Evolutionary conservation across 768 basidiomycete genomes (phyloP).

Genomic region (Suillus subaureus): DNA sequence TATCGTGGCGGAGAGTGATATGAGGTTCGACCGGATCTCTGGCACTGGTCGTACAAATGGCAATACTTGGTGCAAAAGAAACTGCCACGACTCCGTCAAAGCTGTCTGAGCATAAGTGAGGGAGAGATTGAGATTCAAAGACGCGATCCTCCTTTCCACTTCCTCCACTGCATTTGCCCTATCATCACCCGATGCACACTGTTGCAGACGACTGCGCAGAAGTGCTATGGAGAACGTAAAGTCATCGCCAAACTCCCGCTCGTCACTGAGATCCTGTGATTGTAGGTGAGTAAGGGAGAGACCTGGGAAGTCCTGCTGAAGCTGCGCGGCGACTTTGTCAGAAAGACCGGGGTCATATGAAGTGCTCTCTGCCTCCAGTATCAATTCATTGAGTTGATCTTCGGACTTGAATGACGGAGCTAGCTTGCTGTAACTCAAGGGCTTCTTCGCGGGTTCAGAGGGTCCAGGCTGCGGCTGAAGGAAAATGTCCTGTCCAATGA

Average conservation of each 20-base stretch:
- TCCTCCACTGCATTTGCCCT: slow-evolving; percentile 47
- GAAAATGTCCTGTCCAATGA: slow-evolving; percentile 75
- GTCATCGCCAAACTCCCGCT: slow-evolving; percentile 78
- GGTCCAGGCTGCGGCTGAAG: slow-evolving; percentile 49
- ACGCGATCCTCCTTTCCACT: slow-evolving; percentile 60
- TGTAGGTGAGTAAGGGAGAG: slow-evolving; percentile 68
- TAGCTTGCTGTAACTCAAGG: slow-evolving; percentile 61
- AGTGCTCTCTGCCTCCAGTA: slow-evolving; percentile 69
- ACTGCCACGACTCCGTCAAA: slow-evolving; percentile 78
- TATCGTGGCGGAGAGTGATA: slow-evolving; percentile 61
- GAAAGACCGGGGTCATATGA: slow-evolving; percentile 76
- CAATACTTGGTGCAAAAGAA: slow-evolving; percentile 62
- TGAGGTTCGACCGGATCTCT: slow-evolving; percentile 63
- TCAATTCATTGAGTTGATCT: slow-evolving; percentile 64
- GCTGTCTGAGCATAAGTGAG: slow-evolving; percentile 77
- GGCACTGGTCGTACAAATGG: slow-evolving; percentile 53
- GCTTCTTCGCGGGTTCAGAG: slow-evolving; percentile 45
- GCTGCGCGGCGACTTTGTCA: slow-evolving; percentile 53
- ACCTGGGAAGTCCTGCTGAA: slow-evolving; percentile 56
- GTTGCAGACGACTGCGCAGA: slow-evolving; percentile 61
- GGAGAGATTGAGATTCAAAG: slow-evolving; percentile 88
- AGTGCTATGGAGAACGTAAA: slow-evolving; percentile 72
- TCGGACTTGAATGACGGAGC: slow-evolving; percentile 58
- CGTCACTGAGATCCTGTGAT: slow-evolving; percentile 57
- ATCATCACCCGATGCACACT: slow-evolving; percentile 34